phyloP scores from a whole-genome alignment of 2,329 filamentous ascomycete species.

The Emergomyces pasteurianus region DNA sequence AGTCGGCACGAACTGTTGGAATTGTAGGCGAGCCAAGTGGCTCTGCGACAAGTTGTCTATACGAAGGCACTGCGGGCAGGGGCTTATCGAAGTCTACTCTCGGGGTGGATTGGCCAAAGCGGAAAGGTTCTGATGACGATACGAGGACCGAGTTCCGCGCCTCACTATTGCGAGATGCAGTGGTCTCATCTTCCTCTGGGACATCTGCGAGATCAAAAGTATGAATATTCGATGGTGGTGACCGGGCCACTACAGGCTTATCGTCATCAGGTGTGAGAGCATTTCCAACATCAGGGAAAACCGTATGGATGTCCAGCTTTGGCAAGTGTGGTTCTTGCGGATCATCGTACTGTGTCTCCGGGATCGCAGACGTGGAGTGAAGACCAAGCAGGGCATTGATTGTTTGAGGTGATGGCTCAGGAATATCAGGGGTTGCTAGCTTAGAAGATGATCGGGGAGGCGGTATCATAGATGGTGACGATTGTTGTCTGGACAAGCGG shows the following conservation, averaged over 20 bases:
- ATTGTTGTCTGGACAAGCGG: conserved; percentile 25
- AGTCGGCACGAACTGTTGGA: conserved; percentile 11
- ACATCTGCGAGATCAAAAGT: conserved; percentile 33
- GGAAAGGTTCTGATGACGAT: conserved; percentile 11
- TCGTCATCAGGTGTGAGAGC: conserved; percentile 33
- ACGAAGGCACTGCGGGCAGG: background rate
- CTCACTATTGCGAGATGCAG: conserved; percentile 22
- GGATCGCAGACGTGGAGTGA: conserved; percentile 18
- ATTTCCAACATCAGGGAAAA: conserved; percentile 22
- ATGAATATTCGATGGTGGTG: conserved; percentile 29
- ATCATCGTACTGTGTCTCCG: conserved; percentile 20
- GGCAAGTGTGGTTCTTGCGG: conserved; percentile 12
- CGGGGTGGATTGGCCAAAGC: conserved; percentile 6
- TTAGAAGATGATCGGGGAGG: conserved; percentile 29
- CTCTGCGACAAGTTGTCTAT: conserved; percentile 15
- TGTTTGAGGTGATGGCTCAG: conserved; percentile 26
- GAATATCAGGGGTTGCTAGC: conserved; percentile 17
- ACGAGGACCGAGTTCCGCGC: conserved; percentile 12
- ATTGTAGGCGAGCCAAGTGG: conserved; percentile 32
- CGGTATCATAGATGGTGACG: conserved; percentile 27
- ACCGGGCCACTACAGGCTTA: conserved; percentile 26
- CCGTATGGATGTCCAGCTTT: conserved; percentile 18
- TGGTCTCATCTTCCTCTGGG: conserved; percentile 34
- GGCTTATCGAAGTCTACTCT: background rate
- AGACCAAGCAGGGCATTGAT: conserved; percentile 31